A percentile compares a stretch with the other conserved stretches of the same genome.
Conservation (phyloP, 208 protist species). For the Trichomonas vaginalis region DNA sequence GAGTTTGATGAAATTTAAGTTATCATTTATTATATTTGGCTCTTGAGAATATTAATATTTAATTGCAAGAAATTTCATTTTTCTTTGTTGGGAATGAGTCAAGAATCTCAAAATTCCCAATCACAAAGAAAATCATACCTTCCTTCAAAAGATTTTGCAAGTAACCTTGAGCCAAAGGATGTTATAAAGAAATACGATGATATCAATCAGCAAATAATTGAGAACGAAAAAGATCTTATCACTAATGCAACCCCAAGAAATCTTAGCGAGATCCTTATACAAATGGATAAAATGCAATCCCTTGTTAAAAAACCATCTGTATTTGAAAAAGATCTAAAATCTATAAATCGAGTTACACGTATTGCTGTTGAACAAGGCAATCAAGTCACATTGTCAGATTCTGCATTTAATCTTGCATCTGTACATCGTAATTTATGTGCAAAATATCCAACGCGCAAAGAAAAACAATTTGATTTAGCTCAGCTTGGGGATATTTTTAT, state of each 20-base stretch:
- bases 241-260: not conserved
- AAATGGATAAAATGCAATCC: not conserved
- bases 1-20: too few relatives aligned
- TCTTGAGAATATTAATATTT: too few relatives aligned
- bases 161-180: not conserved
- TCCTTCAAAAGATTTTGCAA: not conserved
- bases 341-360: not conserved
- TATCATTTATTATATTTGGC: too few relatives aligned
- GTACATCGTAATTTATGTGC: not conserved
- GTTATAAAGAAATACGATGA: not conserved
- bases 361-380: not conserved
- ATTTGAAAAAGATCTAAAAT: not conserved
- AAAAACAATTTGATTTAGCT: not conserved
- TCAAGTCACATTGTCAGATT: not conserved
- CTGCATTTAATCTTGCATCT: not conserved
- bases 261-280: not conserved
- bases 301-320: not conserved
- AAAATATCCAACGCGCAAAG: not conserved
- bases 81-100: not conserved
- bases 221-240: not conserved
- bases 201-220: not conserved
- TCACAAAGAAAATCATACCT: not conserved
- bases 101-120: not conserved
- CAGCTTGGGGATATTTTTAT: not conserved
- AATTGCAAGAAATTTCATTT: too few relatives aligned